A percentile compares a stretch with the other conserved stretches of the same genome.
These are phyloP conservation scores for Fusarium sp. DNA, from an alignment of 2,329 filamentous ascomycete genomes.

Conservation along the genomic window DNA sequence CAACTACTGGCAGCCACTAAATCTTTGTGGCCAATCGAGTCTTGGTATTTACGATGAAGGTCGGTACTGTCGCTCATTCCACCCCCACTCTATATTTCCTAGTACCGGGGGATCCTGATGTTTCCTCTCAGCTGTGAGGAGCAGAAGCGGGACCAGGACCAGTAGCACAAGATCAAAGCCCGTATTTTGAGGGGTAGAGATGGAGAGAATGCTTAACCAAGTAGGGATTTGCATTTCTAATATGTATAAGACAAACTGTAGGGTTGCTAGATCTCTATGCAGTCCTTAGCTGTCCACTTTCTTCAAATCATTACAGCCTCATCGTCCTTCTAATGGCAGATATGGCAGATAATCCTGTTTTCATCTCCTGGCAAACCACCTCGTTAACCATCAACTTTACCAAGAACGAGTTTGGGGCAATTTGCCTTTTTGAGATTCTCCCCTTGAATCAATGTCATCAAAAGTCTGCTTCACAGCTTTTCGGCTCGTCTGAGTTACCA, in stretches of 20 bases:
- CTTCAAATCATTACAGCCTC: rapidly evolving
- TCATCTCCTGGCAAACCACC: neutral
- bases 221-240: neutral
- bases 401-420: neutral
- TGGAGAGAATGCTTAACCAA: rapidly evolving
- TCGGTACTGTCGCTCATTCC: neutral
- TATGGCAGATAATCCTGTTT: neutral
- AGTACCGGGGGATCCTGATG: rapidly evolving
- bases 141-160: neutral
- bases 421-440: neutral
- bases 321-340: neutral
- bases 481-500: neutral
- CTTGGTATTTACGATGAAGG: neutral
- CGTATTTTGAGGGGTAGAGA: neutral
- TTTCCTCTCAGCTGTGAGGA: neutral
- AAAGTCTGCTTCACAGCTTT: neutral
- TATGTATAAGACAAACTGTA: neutral
- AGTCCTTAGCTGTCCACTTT: neutral
- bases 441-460: neutral
- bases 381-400: neutral
- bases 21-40: rapidly evolving
- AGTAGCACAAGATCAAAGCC: neutral
- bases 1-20: neutral
- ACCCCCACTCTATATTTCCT: neutral
- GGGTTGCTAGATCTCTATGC: rapidly evolving